These are phyloP conservation scores for Pichia norvegensis DNA, from an alignment of 1,139 yeast species.

Conservation along the genomic window DNA sequence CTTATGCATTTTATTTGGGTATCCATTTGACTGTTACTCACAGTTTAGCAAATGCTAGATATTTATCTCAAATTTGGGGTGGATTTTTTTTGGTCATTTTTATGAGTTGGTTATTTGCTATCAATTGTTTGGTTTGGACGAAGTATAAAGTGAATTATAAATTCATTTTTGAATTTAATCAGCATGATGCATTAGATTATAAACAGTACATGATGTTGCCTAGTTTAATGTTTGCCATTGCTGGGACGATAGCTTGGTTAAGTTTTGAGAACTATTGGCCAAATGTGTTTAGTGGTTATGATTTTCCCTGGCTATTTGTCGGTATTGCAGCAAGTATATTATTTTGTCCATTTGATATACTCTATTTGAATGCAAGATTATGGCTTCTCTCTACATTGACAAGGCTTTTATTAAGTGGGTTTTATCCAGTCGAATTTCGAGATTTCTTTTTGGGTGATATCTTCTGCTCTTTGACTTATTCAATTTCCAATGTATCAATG, in stretches of 20 bases:
- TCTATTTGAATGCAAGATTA: constrained; percentile 48
- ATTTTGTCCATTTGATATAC: constrained; percentile 57
- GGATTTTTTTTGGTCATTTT: constrained; percentile 68
- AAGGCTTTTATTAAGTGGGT: constrained; percentile 71
- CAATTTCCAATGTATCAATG: constrained; percentile 77
- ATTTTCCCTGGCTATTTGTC: constrained; percentile 76
- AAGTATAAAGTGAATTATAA: constrained; percentile 74
- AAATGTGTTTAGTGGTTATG: constrained; percentile 47
- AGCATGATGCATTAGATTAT: constrained; percentile 59
- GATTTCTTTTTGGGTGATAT: constrained; percentile 93
- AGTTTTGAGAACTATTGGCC: constrained; percentile 71
- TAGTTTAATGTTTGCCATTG: constrained; percentile 45
- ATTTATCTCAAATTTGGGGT: constrained; percentile 80
- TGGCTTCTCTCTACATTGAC: constrained; percentile 73
- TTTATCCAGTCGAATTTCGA: constrained; percentile 89
- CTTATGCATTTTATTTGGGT: constrained; percentile 46
- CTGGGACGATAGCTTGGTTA: constrained; percentile 63
- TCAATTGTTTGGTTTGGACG: constrained; percentile 70
- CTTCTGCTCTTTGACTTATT: constrained; percentile 77
- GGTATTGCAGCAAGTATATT: constrained; percentile 43
- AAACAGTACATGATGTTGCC: constrained; percentile 61
- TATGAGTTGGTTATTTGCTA: constrained; percentile 53
- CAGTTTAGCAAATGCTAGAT: constrained; percentile 45
- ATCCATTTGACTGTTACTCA: constrained; percentile 33
- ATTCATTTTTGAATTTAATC: constrained; percentile 84